Base-by-base conservation (phyloP, 495 filamentous ascomycete genomes). In the Chaetomidium leptoderma region DNA sequence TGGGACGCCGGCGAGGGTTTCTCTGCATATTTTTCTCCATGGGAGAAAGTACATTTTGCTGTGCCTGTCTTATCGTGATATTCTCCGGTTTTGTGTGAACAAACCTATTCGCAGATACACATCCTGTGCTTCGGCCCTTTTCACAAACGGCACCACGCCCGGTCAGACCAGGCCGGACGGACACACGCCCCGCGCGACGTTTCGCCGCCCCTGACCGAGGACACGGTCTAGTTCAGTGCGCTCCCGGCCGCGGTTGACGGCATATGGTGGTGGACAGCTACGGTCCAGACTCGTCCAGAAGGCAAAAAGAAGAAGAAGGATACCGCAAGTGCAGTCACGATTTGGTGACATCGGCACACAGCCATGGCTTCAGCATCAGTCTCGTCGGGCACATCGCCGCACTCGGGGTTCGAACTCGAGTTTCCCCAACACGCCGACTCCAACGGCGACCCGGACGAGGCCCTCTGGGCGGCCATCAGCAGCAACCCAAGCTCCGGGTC, bases 321-420 rank as follows among this genome's bases (percentile, higher is more conserved):
- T 30, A 56, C 35, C 26, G 1, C 37, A 43, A 16, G 26, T 26
- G 24, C 24, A 29, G 21, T 7, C 37, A 3, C 16, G 19, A 23
- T 11, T 21, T n/a, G 42, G 32, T 59, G 27, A 24, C 17, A 44
- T 45, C 10, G 21, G 21, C 19, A 17, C 36, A 37, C 14, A 24
- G 24, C 53, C 36, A 70, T 71, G 67, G 69, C 71, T 3, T 73
- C 71, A 50, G 69, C 69, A 24, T 71, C 69, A 6, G 69, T 71
- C 10, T 60, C 59, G 27, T 63, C 63, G n/a, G 62, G 63, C 14
- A 43, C 63, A 10, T 69, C 69, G 8, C 69, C 68, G 21, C 42
- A 30, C 10, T 63, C 56, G 6, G 57, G 42, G 26, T 70, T 67
- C 62, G 66, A 73, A 21, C 62, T 59, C 53, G 57, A 59, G 3